Evolutionary conservation across 352 stramenopile genomes (phyloP).

Genomic region (Phytophthora pistaciae): DNA sequence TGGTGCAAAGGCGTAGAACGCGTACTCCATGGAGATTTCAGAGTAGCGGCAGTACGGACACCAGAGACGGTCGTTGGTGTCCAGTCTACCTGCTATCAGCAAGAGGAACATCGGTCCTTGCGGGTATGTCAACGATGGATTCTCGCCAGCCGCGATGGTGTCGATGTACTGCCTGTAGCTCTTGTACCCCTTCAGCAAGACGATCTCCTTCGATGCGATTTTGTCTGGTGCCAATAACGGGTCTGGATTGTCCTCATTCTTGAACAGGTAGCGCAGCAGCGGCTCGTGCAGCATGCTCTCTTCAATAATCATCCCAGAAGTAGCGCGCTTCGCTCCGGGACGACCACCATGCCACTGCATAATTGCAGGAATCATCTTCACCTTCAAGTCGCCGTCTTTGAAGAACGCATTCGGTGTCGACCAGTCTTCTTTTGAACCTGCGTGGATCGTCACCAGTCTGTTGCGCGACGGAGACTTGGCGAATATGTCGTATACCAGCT

Average conservation of each 20-base stretch:
- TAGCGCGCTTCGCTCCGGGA: conserved; percentile 55
- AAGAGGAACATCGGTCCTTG: conserved; percentile 68
- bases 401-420: conserved; percentile 63
- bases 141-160: conserved; percentile 33
- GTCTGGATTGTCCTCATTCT: conserved; percentile 63
- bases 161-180: conserved; percentile 56
- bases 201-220: conserved; percentile 60
- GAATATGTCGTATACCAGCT: conserved; percentile 67
- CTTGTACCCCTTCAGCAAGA: conserved; percentile 50
- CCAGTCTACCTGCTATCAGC: conserved; percentile 66
- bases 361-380: conserved; percentile 72
- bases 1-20: conserved; percentile 76
- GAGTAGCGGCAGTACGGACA: conserved; percentile 82
- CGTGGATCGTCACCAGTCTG: conserved; percentile 64
- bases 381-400: conserved; percentile 66
- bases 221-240: conserved; percentile 45
- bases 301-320: conserved; percentile 66
- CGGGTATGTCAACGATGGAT: conserved; percentile 27
- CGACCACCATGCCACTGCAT: conserved; percentile 68
- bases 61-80: conserved; percentile 77
- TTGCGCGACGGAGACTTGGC: conserved; percentile 55
- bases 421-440: conserved; percentile 68
- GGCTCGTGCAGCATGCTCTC: conserved; percentile 63
- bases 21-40: conserved; percentile 74
- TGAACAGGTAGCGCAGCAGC: conserved; percentile 78